These are phyloP conservation scores for Blepharisma undulans DNA, from an alignment of 169 alveolate species.

Conservation along the genomic window DNA sequence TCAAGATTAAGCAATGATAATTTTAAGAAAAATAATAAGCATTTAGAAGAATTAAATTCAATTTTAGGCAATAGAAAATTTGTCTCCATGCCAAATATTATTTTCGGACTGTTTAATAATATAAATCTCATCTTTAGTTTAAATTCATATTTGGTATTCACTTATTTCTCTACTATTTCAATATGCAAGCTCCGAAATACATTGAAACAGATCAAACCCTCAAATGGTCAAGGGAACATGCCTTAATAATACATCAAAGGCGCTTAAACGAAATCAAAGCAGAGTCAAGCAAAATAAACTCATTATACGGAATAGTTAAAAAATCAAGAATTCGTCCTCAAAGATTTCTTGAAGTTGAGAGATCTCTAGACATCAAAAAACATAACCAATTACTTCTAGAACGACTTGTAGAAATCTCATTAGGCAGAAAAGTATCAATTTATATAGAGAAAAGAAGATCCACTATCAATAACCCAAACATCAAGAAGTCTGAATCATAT, in stretches of 20 bases:
- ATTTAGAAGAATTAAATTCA: no score
- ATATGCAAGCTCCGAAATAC: neutral
- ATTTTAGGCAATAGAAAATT: no score
- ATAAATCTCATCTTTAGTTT: no score
- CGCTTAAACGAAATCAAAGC: neutral
- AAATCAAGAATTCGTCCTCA: neutral
- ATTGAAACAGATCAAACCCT: neutral
- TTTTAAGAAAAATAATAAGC: no score
- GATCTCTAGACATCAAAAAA: neutral
- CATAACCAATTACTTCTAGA: neutral
- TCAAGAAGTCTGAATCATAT: neutral
- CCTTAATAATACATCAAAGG: neutral
- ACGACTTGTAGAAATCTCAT: neutral
- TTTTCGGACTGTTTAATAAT: no score
- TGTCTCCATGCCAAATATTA: no score
- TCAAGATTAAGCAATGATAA: no score
- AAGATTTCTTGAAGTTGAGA: neutral
- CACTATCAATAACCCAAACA: neutral
- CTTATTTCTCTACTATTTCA: neutral
- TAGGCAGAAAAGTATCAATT: neutral
- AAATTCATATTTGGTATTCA: neutral
- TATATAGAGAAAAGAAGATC: neutral
- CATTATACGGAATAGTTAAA: neutral
- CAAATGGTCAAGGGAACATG: neutral
- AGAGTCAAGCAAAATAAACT: neutral